A percentile compares a stretch with the other conserved stretches of the same genome.
Conservation (phyloP, 352 stramenopile species). For the Globisporangium abappressorium region DNA sequence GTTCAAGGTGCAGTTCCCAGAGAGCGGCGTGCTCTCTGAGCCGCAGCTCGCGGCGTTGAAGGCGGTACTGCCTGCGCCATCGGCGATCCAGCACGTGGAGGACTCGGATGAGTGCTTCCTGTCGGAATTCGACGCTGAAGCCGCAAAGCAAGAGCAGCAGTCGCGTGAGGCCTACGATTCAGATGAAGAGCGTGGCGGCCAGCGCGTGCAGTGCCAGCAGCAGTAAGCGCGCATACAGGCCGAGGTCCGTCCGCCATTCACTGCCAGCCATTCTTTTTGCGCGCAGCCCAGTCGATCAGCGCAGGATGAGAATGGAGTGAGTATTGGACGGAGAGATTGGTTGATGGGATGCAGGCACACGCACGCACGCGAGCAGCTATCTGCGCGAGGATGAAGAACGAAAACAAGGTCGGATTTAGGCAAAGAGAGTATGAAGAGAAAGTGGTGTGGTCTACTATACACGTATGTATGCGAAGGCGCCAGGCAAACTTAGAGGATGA, state of each 20-base stretch:
- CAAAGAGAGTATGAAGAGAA: constrained; percentile 4
- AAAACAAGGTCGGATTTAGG: neutral
- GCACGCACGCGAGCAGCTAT: constrained; percentile 6
- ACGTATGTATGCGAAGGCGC: constrained; percentile 20
- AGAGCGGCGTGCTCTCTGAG: constrained; percentile 82
- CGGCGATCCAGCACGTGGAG: constrained; percentile 40
- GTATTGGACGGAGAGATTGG: neutral
- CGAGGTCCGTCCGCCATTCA: neutral
- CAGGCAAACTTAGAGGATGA: constrained; percentile 9
- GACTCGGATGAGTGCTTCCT: constrained; percentile 85
- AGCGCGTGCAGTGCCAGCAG: constrained; percentile 88
- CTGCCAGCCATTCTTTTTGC: neutral
- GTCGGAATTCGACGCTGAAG: constrained; percentile 91
- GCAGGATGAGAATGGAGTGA: neutral
- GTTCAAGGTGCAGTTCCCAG: constrained; percentile 97
- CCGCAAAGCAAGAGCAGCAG: constrained; percentile 76
- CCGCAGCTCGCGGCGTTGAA: constrained; percentile 80
- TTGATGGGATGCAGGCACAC: neutral
- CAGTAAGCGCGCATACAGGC: constrained; percentile 52
- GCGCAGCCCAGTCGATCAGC: neutral
- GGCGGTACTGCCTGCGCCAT: constrained; percentile 48
- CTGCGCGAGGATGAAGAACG: constrained; percentile 4
- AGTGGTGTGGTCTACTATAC: constrained; percentile 13
- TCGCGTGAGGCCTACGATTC: constrained; percentile 87
- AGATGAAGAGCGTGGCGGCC: constrained; percentile 91